Base-by-base conservation (phyloP, 2,329 filamentous ascomycete genomes). In the Claviceps sp. region DNA sequence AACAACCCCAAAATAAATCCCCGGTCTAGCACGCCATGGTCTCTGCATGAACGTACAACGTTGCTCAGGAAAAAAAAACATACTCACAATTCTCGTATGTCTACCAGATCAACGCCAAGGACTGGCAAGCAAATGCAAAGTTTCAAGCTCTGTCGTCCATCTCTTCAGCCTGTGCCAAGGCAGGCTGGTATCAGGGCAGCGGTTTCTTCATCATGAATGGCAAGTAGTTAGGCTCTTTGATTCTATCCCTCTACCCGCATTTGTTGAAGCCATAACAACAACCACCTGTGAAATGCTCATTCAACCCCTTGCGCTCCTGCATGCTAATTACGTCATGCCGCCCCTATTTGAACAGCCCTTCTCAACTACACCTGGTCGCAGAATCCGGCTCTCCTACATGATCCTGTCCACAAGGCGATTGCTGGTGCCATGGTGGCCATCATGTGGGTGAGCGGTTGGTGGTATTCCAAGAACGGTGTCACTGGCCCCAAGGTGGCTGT, bases 121-220 rank as follows among this genome's bases (percentile, higher is more conserved):
- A 57, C 50, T 57, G 54, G 55, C 55, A 57, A 37, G 45, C 50
- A 22, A 50, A 53, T n/a, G 51, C 42, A 30, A 50, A 53, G 37
- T 55, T 55, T 45, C 52, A 53, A 8, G 41, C 48, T 26, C 54
- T 57, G 7, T 47, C 54, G 6, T n/a, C 50, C 4, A 16, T 51
- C 5, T 43, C 54, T 2, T 47, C 42, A 7, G 44, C 54, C 14
- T 55, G 55, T 41, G 55, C 55, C 37, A 53, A 51, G 40, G 47
- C 24, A 11, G 55, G 55, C 46, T 57, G 54, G 54, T 57, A 55
- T 46, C 54, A 57, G 40, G 54, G 55, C 14, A 57, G 55, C 34
- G 55, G 52, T 2, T 54, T 55, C 45, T 50, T 57, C 37, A 20
- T 55, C 46, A 41, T 55, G 48, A 54, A 50, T 24, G 55, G 55